Evolutionary conservation across 2,329 filamentous ascomycete genomes (phyloP).

Genomic region (Sclerotinia subarctica): DNA sequence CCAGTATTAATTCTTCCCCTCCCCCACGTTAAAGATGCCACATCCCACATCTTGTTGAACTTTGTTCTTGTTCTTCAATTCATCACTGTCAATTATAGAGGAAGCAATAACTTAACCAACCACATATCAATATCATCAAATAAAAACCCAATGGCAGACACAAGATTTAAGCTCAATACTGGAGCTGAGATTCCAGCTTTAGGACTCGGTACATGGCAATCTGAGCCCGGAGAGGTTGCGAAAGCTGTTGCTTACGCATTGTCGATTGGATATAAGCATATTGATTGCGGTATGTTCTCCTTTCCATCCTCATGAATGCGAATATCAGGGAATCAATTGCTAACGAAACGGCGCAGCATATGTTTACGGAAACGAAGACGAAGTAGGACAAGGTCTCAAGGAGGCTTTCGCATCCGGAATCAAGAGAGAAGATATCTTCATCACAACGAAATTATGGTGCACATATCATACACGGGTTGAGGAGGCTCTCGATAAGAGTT

Average conservation of each 20-base stretch:
- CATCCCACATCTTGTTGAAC: slow-evolving; percentile 8
- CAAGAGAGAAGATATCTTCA: slow-evolving; percentile 61
- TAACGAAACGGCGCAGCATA: slow-evolving; percentile 49
- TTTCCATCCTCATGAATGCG: background rate
- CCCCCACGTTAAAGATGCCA: slow-evolving; percentile 13
- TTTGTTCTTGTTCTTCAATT: background rate
- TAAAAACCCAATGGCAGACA: slow-evolving; percentile 22
- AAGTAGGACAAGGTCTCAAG: slow-evolving; percentile 75
- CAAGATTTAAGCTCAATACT: slow-evolving; percentile 37
- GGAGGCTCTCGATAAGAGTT: slow-evolving; percentile 67
- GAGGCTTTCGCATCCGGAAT: slow-evolving; percentile 64
- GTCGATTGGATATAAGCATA: slow-evolving; percentile 51
- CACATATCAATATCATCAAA: background rate
- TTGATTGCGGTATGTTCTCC: slow-evolving; percentile 41
- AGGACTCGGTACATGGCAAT: slow-evolving; percentile 46
- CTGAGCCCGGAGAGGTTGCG: slow-evolving; percentile 42
- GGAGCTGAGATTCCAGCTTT: slow-evolving; percentile 41
- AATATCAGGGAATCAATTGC: slow-evolving; percentile 41
- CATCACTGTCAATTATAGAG: background rate
- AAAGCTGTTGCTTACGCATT: slow-evolving; percentile 42
- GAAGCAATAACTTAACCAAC: background rate
- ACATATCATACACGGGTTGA: slow-evolving; percentile 71
- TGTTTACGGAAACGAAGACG: slow-evolving; percentile 78
- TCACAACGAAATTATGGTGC: slow-evolving; percentile 67
- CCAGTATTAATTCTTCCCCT: background rate